These are phyloP conservation scores for Bauhinia variegata DNA, from an alignment of 306 rosid genomes.

Conservation along the genomic window DNA sequence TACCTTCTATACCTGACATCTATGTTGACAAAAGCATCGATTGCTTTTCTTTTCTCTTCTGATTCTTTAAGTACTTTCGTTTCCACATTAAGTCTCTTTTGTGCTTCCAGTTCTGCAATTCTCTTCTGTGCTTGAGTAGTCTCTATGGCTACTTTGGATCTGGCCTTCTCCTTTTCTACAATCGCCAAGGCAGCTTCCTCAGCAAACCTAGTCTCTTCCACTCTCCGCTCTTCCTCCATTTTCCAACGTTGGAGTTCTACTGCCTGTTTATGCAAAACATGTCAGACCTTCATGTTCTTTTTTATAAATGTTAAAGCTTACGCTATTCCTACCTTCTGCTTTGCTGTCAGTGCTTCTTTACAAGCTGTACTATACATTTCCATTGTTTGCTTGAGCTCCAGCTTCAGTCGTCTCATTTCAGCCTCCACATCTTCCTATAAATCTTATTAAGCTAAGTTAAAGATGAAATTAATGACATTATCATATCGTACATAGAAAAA, in stretches of 20 bases:
- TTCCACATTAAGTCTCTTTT: slow-evolving; percentile 78
- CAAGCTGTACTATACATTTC: slow-evolving; percentile 95
- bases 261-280: slow-evolving; percentile 55
- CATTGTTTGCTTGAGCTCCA: slow-evolving; percentile 96
- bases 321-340: slow-evolving; percentile 63
- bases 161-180: slow-evolving; percentile 81
- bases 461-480: neutral
- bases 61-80: slow-evolving; percentile 73
- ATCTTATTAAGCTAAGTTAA: neutral
- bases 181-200: slow-evolving; percentile 82
- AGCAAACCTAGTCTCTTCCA: slow-evolving; percentile 75
- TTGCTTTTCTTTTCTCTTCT: slow-evolving; percentile 68
- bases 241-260: slow-evolving; percentile 88
- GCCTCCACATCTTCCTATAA: slow-evolving; percentile 84
- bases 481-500: neutral
- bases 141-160: slow-evolving; percentile 84
- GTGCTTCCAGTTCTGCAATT: slow-evolving; percentile 84
- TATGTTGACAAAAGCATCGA: slow-evolving; percentile 55
- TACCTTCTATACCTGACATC: slow-evolving; percentile 80
- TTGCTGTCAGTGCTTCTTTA: slow-evolving; percentile 91
- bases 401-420: slow-evolving; percentile 89
- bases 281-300: slow-evolving; percentile 34
- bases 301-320: neutral
- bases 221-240: slow-evolving; percentile 69
- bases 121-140: slow-evolving; percentile 86